phyloP scores from a whole-genome alignment of 2,329 filamentous ascomycete genomes.

The Corinectria fuckeliana region DNA sequence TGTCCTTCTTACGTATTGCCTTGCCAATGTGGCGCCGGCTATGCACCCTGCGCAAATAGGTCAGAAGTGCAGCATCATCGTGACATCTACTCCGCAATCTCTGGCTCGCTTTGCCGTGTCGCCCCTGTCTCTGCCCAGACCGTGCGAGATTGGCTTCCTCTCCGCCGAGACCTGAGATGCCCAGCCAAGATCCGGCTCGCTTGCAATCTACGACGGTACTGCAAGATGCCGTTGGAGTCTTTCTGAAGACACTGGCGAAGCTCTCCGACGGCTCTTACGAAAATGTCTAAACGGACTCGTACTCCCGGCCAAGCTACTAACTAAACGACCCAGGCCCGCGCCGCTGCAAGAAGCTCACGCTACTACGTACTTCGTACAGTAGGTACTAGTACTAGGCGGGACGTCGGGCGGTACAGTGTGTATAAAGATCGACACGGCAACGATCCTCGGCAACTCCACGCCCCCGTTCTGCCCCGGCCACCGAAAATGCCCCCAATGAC shows the following conservation, averaged over 20 bases:
- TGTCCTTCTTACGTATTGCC: background rate
- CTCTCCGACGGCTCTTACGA: slow-evolving; percentile 1
- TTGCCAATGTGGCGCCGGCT: slow-evolving; percentile 35
- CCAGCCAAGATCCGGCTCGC: slow-evolving; percentile 2
- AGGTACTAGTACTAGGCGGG: too few species aligned
- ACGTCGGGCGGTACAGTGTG: slow-evolving; percentile 26
- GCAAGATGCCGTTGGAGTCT: background rate
- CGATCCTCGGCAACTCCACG: slow-evolving; percentile 17
- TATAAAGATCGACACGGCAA: slow-evolving; percentile 22
- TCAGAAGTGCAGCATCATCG: slow-evolving; percentile 29
- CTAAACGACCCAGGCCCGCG: slow-evolving; percentile 11
- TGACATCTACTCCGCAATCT: slow-evolving; percentile 38
- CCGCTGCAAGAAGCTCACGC: slow-evolving; percentile 1
- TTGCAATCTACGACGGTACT: slow-evolving; percentile 5
- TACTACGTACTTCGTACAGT: too few species aligned
- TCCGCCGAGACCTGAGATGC: slow-evolving; percentile 16
- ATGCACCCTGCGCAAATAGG: slow-evolving; percentile 31
- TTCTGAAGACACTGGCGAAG: background rate
- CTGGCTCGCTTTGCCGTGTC: slow-evolving; percentile 22
- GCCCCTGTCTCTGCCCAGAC: slow-evolving; percentile 21
- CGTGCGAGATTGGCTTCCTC: slow-evolving; percentile 31
- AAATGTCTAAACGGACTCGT: slow-evolving; percentile 6
- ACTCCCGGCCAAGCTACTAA: slow-evolving; percentile 11
- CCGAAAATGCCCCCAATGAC: slow-evolving; percentile 11
- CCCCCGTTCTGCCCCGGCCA: slow-evolving; percentile 5